Evolutionary conservation across 805 yeast genomes (phyloP).

Genomic region (Nakazawaea peltata): DNA sequence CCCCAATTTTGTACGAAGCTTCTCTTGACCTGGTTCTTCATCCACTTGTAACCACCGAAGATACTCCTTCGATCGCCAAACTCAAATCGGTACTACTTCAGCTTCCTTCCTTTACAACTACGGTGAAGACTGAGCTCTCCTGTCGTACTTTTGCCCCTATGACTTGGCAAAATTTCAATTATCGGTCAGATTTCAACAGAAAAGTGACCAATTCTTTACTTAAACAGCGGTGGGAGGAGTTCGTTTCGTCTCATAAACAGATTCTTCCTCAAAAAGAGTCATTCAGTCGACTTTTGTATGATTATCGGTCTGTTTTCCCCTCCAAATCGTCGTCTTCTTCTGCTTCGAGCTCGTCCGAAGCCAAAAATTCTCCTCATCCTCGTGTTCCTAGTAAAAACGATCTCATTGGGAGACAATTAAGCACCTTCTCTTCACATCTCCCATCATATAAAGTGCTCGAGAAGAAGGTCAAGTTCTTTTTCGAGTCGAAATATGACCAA

Average conservation of each 20-base stretch:
- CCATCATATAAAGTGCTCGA: constrained; percentile 6
- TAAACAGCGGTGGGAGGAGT: not conserved
- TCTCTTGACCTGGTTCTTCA: no score
- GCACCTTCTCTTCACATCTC: not conserved
- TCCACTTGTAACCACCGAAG: no score
- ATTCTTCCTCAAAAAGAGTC: not conserved
- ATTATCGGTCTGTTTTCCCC: constrained; percentile 1
- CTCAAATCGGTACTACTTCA: constrained; percentile 3
- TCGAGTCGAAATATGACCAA: not conserved
- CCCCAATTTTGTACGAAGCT: no score
- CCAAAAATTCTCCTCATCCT: constrained; percentile 1
- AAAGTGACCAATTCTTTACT: not conserved
- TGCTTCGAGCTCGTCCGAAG: not conserved
- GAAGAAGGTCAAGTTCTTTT: constrained; percentile 1
- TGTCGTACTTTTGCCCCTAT: constrained; percentile 6
- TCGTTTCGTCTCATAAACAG: not conserved
- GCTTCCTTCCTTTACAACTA: constrained; percentile 1
- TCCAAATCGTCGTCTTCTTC: no score
- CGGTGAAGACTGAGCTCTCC: not conserved
- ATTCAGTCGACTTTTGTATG: constrained; percentile 1
- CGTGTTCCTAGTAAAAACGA: constrained; percentile 5
- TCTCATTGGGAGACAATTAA: constrained; percentile 4
- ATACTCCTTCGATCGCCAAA: not conserved
- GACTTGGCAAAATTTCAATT: constrained; percentile 8
- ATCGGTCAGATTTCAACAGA: not conserved